Evolutionary conservation across 805 yeast species (phyloP), one percentile per base, ranked within the genome.

Genomic region (Kluyveromyces lactis): DNA sequence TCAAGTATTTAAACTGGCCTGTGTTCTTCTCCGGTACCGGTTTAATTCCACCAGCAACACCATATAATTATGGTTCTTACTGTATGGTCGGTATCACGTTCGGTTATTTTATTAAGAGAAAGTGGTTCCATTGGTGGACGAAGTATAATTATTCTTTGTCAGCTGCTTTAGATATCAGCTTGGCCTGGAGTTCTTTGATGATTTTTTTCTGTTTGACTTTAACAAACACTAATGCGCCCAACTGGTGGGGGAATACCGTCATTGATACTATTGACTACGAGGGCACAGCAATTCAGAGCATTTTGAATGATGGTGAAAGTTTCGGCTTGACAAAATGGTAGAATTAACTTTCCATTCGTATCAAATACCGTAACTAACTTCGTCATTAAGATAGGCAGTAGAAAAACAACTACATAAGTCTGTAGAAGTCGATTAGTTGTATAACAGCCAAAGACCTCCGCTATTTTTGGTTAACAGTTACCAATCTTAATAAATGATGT

Each of bases 221-320:
- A 31, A 63, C 73, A 12, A 65, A 65, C 12, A 61, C 65, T 12
- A 47, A 51, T 2, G 46, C 61, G 3, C 67, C 72, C 1, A 35
- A 40, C 6, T 81, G 89, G 89, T 81, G 89, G 89, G 89, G 86
- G 15, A 73, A 69, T 40, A 56, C 51, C 35, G 77, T 72, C 32
- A 59, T 64, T 23, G 59, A 63, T 27, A 64, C 69, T 16, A 36
- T 56, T 40, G 76, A 68, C 47, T 53, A 63, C 24, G 37, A 38
- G 4, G 50, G 42, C 17, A 32, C 26, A 12, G 45, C 45, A 9
- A 39, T 42, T 16, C 45, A 42, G 28, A 17, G 10, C 8, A 4
- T n/a, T 6, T 15, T 42, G n/a, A 18, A 16, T 4, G 37, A 29
- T n/a, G 45, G 45, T 13, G 35, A 42, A 26, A 11, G 33, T 16